Evolutionary conservation across 2,329 filamentous ascomycete species (phyloP).

Genomic region (Claviceps cyperi): DNA sequence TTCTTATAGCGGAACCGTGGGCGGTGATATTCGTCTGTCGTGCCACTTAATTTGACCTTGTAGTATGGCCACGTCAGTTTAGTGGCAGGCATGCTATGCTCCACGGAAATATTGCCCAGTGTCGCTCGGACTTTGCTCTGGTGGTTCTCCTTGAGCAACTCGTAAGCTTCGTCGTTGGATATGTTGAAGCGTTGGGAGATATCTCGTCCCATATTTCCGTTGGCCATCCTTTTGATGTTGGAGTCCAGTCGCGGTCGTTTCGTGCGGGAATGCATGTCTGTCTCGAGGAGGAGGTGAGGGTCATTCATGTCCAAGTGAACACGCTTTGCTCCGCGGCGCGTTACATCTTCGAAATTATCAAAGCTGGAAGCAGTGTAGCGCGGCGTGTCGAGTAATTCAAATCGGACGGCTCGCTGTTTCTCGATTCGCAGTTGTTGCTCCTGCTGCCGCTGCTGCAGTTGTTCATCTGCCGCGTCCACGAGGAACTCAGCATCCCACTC

Average conservation of each 20-base stretch:
- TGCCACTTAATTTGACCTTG: constrained; percentile 66
- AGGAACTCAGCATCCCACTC: constrained; percentile 51
- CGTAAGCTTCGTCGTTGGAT: constrained; percentile 91
- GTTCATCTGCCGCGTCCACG: constrained; percentile 30
- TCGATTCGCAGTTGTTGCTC: constrained; percentile 31
- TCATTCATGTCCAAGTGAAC: constrained; percentile 81
- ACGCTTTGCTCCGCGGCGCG: constrained; percentile 58
- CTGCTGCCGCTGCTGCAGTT: constrained; percentile 15
- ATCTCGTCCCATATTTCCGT: constrained; percentile 55
- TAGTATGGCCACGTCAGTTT: constrained; percentile 95
- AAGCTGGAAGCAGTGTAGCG: constrained; percentile 55
- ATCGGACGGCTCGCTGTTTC: constrained; percentile 50
- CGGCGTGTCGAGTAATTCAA: constrained; percentile 43
- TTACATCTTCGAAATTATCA: constrained; percentile 65
- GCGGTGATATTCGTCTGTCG: constrained; percentile 68
- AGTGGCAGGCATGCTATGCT: constrained; percentile 84
- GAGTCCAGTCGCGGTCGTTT: constrained; percentile 43
- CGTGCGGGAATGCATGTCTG: constrained; percentile 47
- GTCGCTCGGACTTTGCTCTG: constrained; percentile 91
- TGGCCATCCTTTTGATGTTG: constrained; percentile 52
- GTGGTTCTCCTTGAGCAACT: constrained; percentile 90
- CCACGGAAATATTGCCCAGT: constrained; percentile 79
- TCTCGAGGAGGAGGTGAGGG: constrained; percentile 70
- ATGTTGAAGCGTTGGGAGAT: constrained; percentile 81
- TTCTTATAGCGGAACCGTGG: constrained; percentile 61